phyloP scores from a whole-genome alignment of 306 rosid species.

The Vicia sativa region DNA sequence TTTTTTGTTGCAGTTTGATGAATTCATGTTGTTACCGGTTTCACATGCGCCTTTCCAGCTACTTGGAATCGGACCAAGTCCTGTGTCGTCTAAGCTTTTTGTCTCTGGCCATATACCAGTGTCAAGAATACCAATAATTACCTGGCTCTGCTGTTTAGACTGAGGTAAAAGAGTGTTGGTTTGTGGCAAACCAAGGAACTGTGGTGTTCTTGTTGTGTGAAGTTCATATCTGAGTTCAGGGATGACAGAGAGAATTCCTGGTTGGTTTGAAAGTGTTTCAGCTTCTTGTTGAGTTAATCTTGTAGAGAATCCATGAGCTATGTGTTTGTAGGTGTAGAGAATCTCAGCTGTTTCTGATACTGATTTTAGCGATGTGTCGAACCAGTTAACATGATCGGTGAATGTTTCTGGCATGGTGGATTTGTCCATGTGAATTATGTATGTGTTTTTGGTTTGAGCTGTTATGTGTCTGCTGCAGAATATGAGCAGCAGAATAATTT shows the following conservation, averaged over 20 bases:
- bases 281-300: slow-evolving; percentile 69
- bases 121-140: slow-evolving; percentile 73
- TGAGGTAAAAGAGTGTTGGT: slow-evolving; percentile 44
- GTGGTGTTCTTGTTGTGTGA: slow-evolving; percentile 87
- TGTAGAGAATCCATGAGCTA: slow-evolving; percentile 79
- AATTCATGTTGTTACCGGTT: slow-evolving; percentile 62
- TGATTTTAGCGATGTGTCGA: slow-evolving; percentile 68
- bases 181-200: slow-evolving; percentile 72
- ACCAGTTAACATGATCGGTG: slow-evolving; percentile 68
- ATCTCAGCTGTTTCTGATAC: slow-evolving; percentile 73
- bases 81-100: slow-evolving; percentile 67
- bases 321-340: slow-evolving; percentile 74
- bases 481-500: slow-evolving; percentile 40
- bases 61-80: slow-evolving; percentile 60
- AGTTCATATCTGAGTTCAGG: slow-evolving; percentile 74
- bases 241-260: slow-evolving; percentile 64
- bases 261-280: slow-evolving; percentile 53
- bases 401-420: slow-evolving; percentile 69
- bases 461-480: slow-evolving; percentile 4
- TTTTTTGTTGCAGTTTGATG: slow-evolving; percentile 69
- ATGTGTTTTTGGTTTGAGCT: slow-evolving; percentile 55
- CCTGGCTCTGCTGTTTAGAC: slow-evolving; percentile 47
- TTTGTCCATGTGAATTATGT: slow-evolving; percentile 83
- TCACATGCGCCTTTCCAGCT: slow-evolving; percentile 87
- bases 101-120: slow-evolving; percentile 90